Evolutionary conservation across 768 basidiomycete genomes (phyloP), one percentile per base, ranked within the genome.

Genomic region (Serendipita sp.): DNA sequence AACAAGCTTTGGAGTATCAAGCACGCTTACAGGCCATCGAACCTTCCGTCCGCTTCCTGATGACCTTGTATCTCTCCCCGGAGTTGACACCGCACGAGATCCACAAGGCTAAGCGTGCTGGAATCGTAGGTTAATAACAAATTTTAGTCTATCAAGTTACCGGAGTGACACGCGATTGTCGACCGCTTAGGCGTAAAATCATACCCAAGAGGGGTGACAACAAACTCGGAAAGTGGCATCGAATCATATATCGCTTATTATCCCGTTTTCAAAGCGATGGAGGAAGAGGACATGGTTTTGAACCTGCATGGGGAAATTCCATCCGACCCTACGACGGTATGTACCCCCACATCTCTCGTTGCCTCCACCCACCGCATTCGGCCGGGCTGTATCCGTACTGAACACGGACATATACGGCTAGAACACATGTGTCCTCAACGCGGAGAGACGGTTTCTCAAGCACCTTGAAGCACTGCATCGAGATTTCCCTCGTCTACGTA

Each of bases 221-320:
- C 96, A 41, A 95, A 97, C 74, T 94, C 91, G 11, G 91, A 93
- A 65, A 85, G 89, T 38, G 96, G 96, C 4, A 95, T 98, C 68
- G 95, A 98, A 73, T 91, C 91, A 13, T 98, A 98, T 70, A 89
- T 89, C 69, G 79, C 82, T 1, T 99, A 95, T 73, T 96, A 97
- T 74, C 86, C 88, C 18, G 83, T 96, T 36, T 98, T 99, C 72
- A 84, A 84, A 70, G 89, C 85, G 44, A 97, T 98, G 94, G 85
- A 97, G 76, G 85, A 89, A 71, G 86, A 84, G 32, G 89, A 85
- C 71, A 86, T 99, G 83, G 93, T 98, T 18, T 80, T 99, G 47
- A 98, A 98, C 75, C 79, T 99, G 41, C 96, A 99, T 69, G 96
- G 96, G 23, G 96, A 99, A 76, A 83, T 98, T 23, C 94, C 96